Evolutionary conservation across 1,284 basidiomycete species (phyloP), one percentile per base, ranked within the genome.

Genomic region (Mycocalia duriaeana): DNA sequence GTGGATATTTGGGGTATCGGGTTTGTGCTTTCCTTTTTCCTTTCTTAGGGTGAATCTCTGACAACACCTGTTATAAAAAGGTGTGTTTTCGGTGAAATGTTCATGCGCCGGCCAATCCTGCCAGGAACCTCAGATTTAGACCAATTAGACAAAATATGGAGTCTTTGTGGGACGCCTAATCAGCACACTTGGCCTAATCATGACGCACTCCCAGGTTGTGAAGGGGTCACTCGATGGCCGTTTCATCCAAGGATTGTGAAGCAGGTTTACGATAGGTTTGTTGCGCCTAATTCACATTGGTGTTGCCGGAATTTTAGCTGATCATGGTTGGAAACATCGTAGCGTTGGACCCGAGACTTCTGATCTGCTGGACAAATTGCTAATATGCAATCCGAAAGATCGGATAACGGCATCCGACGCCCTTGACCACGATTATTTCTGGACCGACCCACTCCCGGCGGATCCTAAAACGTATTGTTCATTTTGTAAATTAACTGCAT

Each of bases 1-100:
- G 88, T 99, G 43, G 95, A 99, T 66, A 85, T 99, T 63, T 99
- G 95, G 96, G 94, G 94, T n/a, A 83, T 98, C 44, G 95, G 94
- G 78, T 94, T 62, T 57, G 82, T 72, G 19, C 11, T 38, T 20
- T 37, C 45, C 16, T 45, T 44, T 39, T 49, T 46, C 44, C 34
- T 48, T 19, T 16, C 22, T 31, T 22, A 34, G 18, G 39, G 31
- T 25, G 48, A 22, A 46, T 37, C 8, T 18, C 18, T 44, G 24
- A 43, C 26, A 23, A 18, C 44, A 48, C 34, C 26, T 40, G 26
- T 22, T 23, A 18, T 48, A 31, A 53, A 16, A 50, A 91, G 87
- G 6, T 95, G 94, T 66, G 91, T 99, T 26, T 71, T 99, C 14
- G 95, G 89, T 20, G 95, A 99, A 67, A 98, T 99, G 93, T 94